Conservation (phyloP, 2,329 filamentous ascomycete genomes). For the Microcyclospora pomicola region DNA sequence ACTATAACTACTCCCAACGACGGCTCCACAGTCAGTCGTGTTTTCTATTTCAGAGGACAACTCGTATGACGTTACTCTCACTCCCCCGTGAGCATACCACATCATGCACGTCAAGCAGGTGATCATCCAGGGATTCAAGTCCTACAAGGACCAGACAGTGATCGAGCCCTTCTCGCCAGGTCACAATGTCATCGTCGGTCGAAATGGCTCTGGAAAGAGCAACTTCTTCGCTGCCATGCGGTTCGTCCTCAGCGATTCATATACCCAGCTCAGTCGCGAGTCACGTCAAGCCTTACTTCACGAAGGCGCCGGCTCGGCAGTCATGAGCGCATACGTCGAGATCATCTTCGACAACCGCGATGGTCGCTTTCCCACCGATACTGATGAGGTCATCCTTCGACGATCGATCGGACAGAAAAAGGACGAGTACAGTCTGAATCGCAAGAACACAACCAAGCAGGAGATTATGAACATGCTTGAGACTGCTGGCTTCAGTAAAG, state of each 20-base stretch:
- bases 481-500: conserved; percentile 88
- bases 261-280: conserved; percentile 88
- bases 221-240: conserved; percentile 99
- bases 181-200: conserved; percentile 95
- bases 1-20: no score
- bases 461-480: conserved; percentile 94
- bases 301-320: conserved; percentile 91
- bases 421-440: conserved; percentile 94
- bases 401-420: conserved; percentile 96
- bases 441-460: conserved; percentile 86
- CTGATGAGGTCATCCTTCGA: conserved; percentile 77
- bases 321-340: conserved; percentile 99
- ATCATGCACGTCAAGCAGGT: conserved; percentile 98
- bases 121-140: conserved; percentile 97
- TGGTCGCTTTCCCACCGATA: conserved; percentile 85
- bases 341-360: conserved; percentile 98
- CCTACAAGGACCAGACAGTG: conserved; percentile 96
- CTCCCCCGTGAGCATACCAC: background rate
- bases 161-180: conserved; percentile 97
- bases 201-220: conserved; percentile 98
- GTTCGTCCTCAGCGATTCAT: conserved; percentile 95
- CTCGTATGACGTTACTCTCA: no score
- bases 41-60: no score
- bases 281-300: conserved; percentile 94
- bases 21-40: no score